Base-by-base conservation (phyloP, 1,284 basidiomycete species). In the Irpex sp. region DNA sequence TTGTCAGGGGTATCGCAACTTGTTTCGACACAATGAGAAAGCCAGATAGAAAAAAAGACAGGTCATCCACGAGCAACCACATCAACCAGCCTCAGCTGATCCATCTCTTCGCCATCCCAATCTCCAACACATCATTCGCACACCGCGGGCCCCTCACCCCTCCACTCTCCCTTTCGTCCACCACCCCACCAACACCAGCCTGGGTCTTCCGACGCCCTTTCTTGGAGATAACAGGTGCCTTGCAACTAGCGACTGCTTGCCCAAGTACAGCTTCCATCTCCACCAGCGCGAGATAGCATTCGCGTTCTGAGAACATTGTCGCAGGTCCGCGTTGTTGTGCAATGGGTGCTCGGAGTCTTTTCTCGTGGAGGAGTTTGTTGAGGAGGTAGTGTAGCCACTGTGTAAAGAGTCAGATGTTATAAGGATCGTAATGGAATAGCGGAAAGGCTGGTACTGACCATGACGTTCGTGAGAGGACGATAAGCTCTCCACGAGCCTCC, bases 301-400 rank as follows among this genome's bases (percentile, higher is more conserved):
- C 80, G 57, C 76, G 80, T 66, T 88, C 85, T 1, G 77, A 79
- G 70, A 80, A 86, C 0, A 58, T 65, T 7, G 67, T 28, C 9
- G 66, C 58, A 23, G 67, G 45, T 28, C 57, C 63, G 60, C 72
- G 72, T 3, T 12, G 39, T 35, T 67, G 58, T 3, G 58, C 63
- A 55, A 73, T 59, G 3, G 87, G 85, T 51, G 78, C 72, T 61
- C 82, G 85, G 35, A 93, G 77, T 36, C 82, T 81, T 71, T 93
- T 93, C 48, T 78, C 79, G 23, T 82, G 74, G 2, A 95, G 74
- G 19, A 96, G 80, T 72, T 94, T 94, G 58, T 76, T 74, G 12
- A 74, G 73, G 54, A 95, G 78, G 72, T 94, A 94, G 66, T 93
- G 90, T 19, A 95, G 76, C 93, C 93, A 95, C 91, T 94, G 37